Evolutionary conservation across 192 early-diverging fungal genomes (phyloP).

Genomic region (Lunasporangiospora selenospora): DNA sequence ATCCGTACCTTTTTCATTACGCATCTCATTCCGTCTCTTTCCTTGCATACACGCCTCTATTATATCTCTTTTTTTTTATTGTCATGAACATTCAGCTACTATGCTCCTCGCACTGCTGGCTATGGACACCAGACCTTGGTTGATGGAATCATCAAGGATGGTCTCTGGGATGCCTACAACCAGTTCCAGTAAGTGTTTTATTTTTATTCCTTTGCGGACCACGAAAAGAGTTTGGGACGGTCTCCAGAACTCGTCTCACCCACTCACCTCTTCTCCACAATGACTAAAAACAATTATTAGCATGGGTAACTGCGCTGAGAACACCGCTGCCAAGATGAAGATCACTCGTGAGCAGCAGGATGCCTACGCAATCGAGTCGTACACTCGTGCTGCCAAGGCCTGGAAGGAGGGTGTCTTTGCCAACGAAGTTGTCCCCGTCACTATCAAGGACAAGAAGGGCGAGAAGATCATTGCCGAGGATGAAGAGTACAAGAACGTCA

Average conservation of each 20-base stretch:
- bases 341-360: constrained; percentile 94
- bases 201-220: background rate
- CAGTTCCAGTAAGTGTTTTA: constrained; percentile 69
- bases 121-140: constrained; percentile 84
- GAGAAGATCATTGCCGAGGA: constrained; percentile 80
- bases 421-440: constrained; percentile 85
- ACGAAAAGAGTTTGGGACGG: background rate
- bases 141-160: constrained; percentile 96
- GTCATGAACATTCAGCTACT: constrained; percentile 48
- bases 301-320: constrained; percentile 80
- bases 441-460: constrained; percentile 84
- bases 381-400: constrained; percentile 88
- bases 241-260: background rate
- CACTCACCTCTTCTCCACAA: background rate
- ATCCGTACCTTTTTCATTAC: background rate
- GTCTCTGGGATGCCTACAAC: constrained; percentile 97
- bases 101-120: constrained; percentile 63
- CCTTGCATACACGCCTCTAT: background rate
- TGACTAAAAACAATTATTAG: constrained; percentile 3
- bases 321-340: constrained; percentile 86
- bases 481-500: constrained; percentile 95
- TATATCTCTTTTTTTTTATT: background rate
- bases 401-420: constrained; percentile 87
- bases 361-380: constrained; percentile 81
- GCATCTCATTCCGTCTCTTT: background rate